A percentile compares a stretch with the other conserved stretches of the same genome.
Conservation (phyloP, 345 rosid species). For the Syzygium oleosum region DNA sequence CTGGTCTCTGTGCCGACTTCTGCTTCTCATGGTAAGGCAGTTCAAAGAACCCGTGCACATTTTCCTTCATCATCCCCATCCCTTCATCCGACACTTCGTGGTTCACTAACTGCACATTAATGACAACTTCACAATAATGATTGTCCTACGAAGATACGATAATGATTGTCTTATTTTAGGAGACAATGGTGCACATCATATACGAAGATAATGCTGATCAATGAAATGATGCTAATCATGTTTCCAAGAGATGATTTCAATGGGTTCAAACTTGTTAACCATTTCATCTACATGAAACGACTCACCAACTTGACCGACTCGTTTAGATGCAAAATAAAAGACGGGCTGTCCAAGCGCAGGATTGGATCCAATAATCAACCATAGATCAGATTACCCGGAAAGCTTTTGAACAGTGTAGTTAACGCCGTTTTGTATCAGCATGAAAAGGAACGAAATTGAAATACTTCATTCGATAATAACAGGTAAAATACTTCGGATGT, state of each 20-base stretch:
- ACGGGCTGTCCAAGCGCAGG: background rate
- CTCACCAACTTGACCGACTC: background rate
- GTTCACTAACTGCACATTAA: background rate
- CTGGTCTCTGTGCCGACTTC: constrained; percentile 12
- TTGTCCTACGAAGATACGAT: background rate
- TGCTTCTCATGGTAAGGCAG: constrained; percentile 10
- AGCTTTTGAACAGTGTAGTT: background rate
- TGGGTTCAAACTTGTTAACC: background rate
- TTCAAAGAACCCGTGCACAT: background rate
- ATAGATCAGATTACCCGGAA: background rate
- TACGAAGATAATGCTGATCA: background rate
- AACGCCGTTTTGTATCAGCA: background rate
- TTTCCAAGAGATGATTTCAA: background rate
- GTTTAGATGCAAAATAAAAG: background rate
- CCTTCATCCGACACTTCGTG: background rate
- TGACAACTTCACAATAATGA: background rate
- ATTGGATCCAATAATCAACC: background rate
- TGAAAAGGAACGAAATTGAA: background rate
- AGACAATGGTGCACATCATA: background rate
- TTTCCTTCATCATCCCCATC: background rate
- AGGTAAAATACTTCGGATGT: background rate
- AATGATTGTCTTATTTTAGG: background rate
- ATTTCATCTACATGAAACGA: background rate
- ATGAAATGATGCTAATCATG: background rate
- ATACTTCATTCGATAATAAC: background rate